Base-by-base conservation (phyloP, 2,329 filamentous ascomycete species). In the Aspergillus sp. region DNA sequence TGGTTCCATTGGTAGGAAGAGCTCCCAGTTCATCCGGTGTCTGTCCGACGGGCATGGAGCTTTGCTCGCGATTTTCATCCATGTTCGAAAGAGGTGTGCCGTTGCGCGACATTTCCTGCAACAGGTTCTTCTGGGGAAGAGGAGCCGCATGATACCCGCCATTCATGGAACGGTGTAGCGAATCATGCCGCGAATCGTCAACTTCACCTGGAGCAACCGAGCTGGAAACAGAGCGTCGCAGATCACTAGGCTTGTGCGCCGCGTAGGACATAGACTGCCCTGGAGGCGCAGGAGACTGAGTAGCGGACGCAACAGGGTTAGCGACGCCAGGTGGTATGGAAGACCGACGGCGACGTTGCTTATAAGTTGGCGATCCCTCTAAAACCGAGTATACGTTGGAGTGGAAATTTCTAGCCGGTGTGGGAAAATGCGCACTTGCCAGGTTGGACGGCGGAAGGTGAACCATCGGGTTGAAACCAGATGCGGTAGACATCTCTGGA, bases 341-440 rank as follows among this genome's bases (percentile, higher is more conserved):
- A 37, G 95, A 97, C 62, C 95, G 89, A 66, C 95, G 87, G 74
- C 95, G 86, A 68, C 95, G 87, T 81, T 98, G 95, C 84, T 99
- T 99, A 81, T 99, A 99, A 39, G 95, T 98, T 12, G 95, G 95
- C 27, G 95, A 99, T 49, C 95, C 95, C 79, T 99, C 95, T 71
- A 98, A 95, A 50, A 96, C 93, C 49, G 91, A 93, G 80, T 96
- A 97, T 66, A 95, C 90, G 73, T 91, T 96, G 52, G 82, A 80
- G 66, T 91, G 91, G 59, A 82, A 86, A 40, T 82, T 80, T 64
- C 88, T 82, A 24, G 84, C 81, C 33, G 88, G 85, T 46, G 89
- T 86, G 24, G 88, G 86, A 76, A 91, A 97, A 69, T 93, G 90
- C 49, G 88, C 85, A 30, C 88, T 90, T 54, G 88, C 86, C 61